Evolutionary conservation across 495 filamentous ascomycete genomes (phyloP), one percentile per base, ranked within the genome.

Genomic region (Xylona heveae): DNA sequence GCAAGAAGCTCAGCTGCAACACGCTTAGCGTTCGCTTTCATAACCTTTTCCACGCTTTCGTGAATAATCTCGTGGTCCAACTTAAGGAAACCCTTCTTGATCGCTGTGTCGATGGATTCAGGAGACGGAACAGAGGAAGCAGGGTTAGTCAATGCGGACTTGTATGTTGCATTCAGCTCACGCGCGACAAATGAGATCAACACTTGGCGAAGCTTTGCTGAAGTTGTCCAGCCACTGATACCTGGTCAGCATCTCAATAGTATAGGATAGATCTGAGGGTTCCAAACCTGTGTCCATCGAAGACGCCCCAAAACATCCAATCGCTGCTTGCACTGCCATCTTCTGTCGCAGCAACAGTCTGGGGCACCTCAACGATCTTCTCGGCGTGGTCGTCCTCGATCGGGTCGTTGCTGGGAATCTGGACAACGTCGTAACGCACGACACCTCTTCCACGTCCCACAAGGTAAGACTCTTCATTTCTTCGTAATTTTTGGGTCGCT

Each of bases 291-390:
- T 97, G 88, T 1, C 88, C 88, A 48, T 99, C 88, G 53, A 92
- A 99, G 8, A 99, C 83, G 24, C 81, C 85, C 90, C 90, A 99
- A 49, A 99, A 99, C 81, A 94, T 95, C 88, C 88, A 99, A 47
- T 99, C 88, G 37, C 66, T 81, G 27, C 55, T 69, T n/a, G 57
- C 32, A 4, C 56, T 50, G 20, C 62, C 64, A 38, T 61, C 57
- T 20, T 55, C 48, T 19, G 59, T 51, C 7, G 58, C 56, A 14
- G 64, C 58, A 23, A 66, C 57, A 32, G 50, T 58, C 17, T 64
- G 52, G 2, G 78, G 72, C 8, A 93, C 65, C 53, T 97, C 82
- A 24, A 95, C 78, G 38, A 95, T 90, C 64, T 91, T 90, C 56
- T 95, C 90, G 19, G 76, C 71, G 48, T 99, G 88, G 46, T 99